Conservation (phyloP, 352 stramenopile species). For the Pythium phragmiticola region DNA sequence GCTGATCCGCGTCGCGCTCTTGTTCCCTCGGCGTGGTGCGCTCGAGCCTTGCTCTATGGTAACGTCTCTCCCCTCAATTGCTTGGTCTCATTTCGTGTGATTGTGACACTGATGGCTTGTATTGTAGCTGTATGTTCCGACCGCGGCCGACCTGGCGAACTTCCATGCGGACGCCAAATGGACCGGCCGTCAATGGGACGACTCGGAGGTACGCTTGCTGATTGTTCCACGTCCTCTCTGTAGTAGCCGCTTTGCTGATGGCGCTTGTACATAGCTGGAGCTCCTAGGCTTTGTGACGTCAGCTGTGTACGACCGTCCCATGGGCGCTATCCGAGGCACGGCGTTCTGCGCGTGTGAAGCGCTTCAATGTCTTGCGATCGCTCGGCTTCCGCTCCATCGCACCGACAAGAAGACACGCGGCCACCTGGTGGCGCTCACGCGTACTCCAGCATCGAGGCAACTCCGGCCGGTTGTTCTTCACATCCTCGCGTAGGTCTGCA, state of each 20-base stretch:
- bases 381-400: not conserved
- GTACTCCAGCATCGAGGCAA: slow-evolving; percentile 45
- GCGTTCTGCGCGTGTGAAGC: slow-evolving; percentile 67
- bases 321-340: slow-evolving; percentile 54
- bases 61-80: slow-evolving; percentile 13
- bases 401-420: slow-evolving; percentile 3
- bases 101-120: not conserved
- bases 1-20: slow-evolving; percentile 59
- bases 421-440: slow-evolving; percentile 43
- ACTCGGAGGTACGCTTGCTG: not conserved
- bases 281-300: slow-evolving; percentile 70
- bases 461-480: slow-evolving; percentile 41
- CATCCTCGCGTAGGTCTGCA: slow-evolving; percentile 12
- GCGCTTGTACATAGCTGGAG: slow-evolving; percentile 12
- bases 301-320: slow-evolving; percentile 76
- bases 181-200: slow-evolving; percentile 16
- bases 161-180: slow-evolving; percentile 25
- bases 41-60: slow-evolving; percentile 68
- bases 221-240: not conserved
- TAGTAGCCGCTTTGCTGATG: not conserved
- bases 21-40: slow-evolving; percentile 53
- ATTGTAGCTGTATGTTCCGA: slow-evolving; percentile 29
- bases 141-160: not conserved
- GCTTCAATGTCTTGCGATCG: slow-evolving; percentile 61
- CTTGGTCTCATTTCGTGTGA: not conserved